Conservation (phyloP, 2,329 filamentous ascomycete genomes). For the Myriosclerotinia duriaeana region DNA sequence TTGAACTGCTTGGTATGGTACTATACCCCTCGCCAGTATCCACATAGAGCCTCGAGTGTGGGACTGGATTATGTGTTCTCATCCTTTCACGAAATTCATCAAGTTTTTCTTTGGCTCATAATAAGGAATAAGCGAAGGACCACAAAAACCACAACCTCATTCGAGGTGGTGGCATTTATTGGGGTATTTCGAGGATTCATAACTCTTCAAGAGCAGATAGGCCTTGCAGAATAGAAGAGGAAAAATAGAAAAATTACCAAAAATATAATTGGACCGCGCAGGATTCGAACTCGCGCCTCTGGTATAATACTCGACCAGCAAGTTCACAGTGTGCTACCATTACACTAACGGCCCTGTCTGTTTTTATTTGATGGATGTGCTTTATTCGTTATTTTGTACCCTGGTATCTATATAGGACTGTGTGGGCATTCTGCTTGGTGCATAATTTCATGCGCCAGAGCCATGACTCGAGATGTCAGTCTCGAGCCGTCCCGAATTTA, state of each 20-base stretch:
- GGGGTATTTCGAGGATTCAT: background rate
- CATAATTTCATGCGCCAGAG: background rate
- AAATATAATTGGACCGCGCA: background rate
- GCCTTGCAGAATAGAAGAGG: background rate
- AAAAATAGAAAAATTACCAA: background rate
- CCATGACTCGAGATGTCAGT: background rate
- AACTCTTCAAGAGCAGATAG: background rate
- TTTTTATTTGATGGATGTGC: background rate
- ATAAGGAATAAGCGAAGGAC: constrained; percentile 6
- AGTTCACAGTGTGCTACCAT: constrained; percentile 1
- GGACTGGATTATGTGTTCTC: background rate
- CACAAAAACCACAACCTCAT: background rate
- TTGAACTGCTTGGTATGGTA: background rate
- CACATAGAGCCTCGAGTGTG: background rate
- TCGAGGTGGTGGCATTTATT: background rate
- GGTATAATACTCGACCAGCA: background rate
- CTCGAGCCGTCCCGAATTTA: background rate
- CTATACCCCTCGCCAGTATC: background rate
- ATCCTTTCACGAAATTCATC: background rate
- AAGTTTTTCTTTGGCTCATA: background rate
- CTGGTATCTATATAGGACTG: background rate
- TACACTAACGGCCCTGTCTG: background rate
- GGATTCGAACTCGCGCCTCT: constrained; percentile 4
- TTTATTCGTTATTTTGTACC: background rate
- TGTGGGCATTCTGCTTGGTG: background rate